phyloP scores from a whole-genome alignment of 1,139 yeast genomes.

The Suhomyces atakaporum region DNA sequence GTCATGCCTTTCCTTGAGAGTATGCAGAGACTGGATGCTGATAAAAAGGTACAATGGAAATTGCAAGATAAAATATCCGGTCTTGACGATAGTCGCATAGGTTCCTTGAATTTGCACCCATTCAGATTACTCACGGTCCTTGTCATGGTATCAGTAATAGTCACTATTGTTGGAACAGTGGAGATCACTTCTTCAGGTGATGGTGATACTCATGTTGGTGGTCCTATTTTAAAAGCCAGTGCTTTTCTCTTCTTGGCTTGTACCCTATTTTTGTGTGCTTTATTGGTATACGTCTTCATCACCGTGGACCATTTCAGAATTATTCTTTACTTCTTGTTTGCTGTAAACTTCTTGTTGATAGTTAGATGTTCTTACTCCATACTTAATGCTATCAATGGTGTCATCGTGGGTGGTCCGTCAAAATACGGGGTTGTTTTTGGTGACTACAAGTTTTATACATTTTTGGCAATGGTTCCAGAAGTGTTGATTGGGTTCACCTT shows the following conservation, averaged over 20 bases:
- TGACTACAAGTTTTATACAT: constrained; percentile 23
- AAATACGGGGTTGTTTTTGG: constrained; percentile 22
- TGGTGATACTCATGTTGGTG: constrained; percentile 2
- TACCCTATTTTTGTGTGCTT: constrained; percentile 2
- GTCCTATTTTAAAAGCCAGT: constrained; percentile 14
- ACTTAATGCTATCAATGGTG: constrained; percentile 19
- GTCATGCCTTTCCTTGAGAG: constrained; percentile 17
- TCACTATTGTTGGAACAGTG: constrained; percentile 18
- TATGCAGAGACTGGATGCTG: constrained; percentile 9
- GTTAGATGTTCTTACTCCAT: constrained; percentile 21
- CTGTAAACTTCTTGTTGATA: constrained; percentile 11
- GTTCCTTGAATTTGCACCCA: constrained; percentile 13
- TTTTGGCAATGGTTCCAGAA: constrained; percentile 19
- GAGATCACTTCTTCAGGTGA: constrained; percentile 2
- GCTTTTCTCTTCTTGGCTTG: constrained; percentile 19
- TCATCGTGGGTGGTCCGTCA: constrained; percentile 16
- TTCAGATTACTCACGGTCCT: constrained; percentile 18
- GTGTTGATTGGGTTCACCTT: constrained; percentile 7
- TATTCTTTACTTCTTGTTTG: constrained; percentile 7
- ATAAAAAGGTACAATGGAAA: constrained; percentile 1
- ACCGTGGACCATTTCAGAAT: constrained; percentile 1
- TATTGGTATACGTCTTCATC: constrained; percentile 1
- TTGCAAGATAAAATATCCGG: background rate
- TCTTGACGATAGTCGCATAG: background rate
- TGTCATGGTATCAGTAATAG: constrained; percentile 19